Percentiles rank a stretch among this genome's conserved stretches.
These are phyloP conservation scores for Dipteronia dyeriana DNA, from an alignment of 345 rosid genomes.

Conservation along the genomic window DNA sequence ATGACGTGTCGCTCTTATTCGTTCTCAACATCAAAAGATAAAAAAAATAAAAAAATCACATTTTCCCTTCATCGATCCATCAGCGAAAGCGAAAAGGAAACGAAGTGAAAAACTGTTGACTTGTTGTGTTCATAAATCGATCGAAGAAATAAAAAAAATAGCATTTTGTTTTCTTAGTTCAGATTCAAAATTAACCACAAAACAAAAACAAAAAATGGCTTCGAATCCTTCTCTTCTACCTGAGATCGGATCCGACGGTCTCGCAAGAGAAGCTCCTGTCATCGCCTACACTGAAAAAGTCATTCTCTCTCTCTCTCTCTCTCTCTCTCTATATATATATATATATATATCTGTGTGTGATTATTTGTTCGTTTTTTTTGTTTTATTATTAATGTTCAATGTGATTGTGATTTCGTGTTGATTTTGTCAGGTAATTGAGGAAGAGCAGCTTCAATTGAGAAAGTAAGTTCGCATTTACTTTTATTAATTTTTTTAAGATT, in stretches of 20 bases:
- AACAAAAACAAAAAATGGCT: slow-evolving; percentile 39
- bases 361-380: background rate
- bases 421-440: slow-evolving; percentile 66
- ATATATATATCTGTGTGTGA: background rate
- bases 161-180: background rate
- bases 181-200: background rate
- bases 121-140: background rate
- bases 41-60: background rate
- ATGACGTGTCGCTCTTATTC: too few species aligned
- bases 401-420: slow-evolving; percentile 17
- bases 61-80: background rate
- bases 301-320: background rate
- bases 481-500: background rate
- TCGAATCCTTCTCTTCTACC: slow-evolving; percentile 61
- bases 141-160: slow-evolving; percentile 16
- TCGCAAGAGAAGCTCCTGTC: slow-evolving; percentile 78
- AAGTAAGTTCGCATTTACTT: slow-evolving; percentile 44
- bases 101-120: slow-evolving; percentile 7
- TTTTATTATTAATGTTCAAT: slow-evolving; percentile 14
- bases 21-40: too few species aligned
- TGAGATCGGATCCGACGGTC: slow-evolving; percentile 91
- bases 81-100: background rate
- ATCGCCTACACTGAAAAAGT: slow-evolving; percentile 95
- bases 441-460: slow-evolving; percentile 79
- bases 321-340: background rate